These are phyloP conservation scores for Melocanna baccifera DNA, from an alignment of 176 grass and related monocot species.

Conservation along the genomic window DNA sequence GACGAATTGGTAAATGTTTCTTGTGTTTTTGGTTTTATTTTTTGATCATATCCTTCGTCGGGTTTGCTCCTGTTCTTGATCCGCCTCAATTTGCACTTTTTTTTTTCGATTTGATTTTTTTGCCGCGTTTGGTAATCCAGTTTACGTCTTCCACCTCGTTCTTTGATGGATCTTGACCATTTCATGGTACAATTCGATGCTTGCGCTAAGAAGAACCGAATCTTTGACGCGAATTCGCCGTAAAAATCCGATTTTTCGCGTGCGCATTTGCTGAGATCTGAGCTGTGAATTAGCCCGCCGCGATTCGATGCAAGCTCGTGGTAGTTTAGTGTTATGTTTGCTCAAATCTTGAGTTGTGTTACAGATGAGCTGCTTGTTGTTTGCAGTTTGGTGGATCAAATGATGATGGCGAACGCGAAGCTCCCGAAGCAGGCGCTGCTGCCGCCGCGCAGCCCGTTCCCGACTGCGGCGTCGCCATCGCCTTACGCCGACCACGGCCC, in stretches of 20 bases:
- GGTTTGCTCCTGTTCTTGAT: background rate
- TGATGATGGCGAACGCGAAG: conserved; percentile 51
- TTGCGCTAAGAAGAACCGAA: conserved; percentile 22
- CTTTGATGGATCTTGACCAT: conserved; percentile 16
- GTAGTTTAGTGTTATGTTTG: background rate
- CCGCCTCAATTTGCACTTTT: background rate
- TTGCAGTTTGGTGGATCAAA: conserved; percentile 26
- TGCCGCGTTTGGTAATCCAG: background rate
- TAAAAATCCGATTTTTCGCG: background rate
- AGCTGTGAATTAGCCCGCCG: background rate
- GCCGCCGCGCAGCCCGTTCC: conserved; percentile 87
- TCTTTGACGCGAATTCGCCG: conserved; percentile 28
- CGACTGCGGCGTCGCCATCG: conserved; percentile 17
- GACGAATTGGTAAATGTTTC: conserved; percentile 19
- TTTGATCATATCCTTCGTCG: background rate
- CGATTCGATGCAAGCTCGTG: conserved; percentile 14
- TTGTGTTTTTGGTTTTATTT: background rate
- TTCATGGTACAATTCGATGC: background rate
- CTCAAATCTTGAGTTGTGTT: conserved; percentile 28
- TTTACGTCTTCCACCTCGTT: background rate
- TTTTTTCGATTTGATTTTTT: background rate
- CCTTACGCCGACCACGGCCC: conserved; percentile 57
- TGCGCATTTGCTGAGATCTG: conserved; percentile 26
- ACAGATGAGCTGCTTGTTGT: conserved; percentile 10
- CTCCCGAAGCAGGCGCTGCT: conserved; percentile 60